Conservation (phyloP, 1,284 basidiomycete species). For the Fistulinella cinereoalba region DNA sequence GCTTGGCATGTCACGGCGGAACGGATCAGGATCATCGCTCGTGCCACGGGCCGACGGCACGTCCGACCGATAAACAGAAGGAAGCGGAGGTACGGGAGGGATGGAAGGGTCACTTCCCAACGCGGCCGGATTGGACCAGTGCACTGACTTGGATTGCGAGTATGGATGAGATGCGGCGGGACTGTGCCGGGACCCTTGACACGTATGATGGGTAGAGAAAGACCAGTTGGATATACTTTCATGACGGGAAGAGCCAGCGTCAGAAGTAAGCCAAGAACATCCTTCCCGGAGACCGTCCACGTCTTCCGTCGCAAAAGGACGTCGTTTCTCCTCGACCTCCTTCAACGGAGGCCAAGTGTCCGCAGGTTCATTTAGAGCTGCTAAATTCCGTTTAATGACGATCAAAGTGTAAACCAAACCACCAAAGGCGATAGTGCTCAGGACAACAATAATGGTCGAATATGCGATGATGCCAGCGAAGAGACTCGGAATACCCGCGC, state of each 20-base stretch:
- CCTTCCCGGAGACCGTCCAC: slow-evolving; percentile 66
- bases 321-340: slow-evolving; percentile 47
- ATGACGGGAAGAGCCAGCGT: slow-evolving; percentile 51
- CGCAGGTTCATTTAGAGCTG: slow-evolving; percentile 45
- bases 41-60: slow-evolving; percentile 40
- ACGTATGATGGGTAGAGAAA: slow-evolving; percentile 61
- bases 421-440: slow-evolving; percentile 51
- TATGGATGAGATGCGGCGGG: slow-evolving; percentile 41
- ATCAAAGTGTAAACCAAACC: slow-evolving; percentile 58
- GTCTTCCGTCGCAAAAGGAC: slow-evolving; percentile 63
- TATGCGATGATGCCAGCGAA: slow-evolving; percentile 62
- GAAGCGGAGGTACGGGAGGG: slow-evolving; percentile 64
- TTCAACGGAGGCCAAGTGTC: slow-evolving; percentile 57
- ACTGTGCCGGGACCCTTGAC: slow-evolving; percentile 16
- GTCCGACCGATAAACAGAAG: slow-evolving; percentile 49
- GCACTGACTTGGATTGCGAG: slow-evolving; percentile 55
- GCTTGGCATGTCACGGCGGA: slow-evolving; percentile 48
- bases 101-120: slow-evolving; percentile 35
- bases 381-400: slow-evolving; percentile 61
- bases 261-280: slow-evolving; percentile 72
- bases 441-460: slow-evolving; percentile 47
- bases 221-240: slow-evolving; percentile 66
- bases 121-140: slow-evolving; percentile 53
- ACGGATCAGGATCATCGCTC: slow-evolving; percentile 56
- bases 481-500: slow-evolving; percentile 48